Base-by-base conservation (phyloP, 441 rosid genomes). In the Daphne laureola region DNA sequence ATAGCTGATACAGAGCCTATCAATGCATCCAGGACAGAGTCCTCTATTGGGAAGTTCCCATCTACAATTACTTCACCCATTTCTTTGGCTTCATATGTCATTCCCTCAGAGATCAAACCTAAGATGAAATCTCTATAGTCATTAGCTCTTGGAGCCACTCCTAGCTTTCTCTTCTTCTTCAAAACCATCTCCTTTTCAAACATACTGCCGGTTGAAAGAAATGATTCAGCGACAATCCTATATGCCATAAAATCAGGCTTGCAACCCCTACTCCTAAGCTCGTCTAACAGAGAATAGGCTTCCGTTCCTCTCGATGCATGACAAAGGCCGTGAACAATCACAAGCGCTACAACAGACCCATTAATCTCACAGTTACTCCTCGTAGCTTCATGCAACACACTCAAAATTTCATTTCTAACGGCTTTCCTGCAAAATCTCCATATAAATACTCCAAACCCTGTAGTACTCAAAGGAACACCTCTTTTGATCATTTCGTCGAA, bases 161-260 rank as follows among this genome's bases (percentile, higher is more conserved):
- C 95, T 11, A 91, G 75, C 73, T 91, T 91, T 66, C 89, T 75
- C 79, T 91, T 88, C 84, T 80, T 85, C 84, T 86, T 88, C 59
- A 88, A 58, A 15, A 82, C 73, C 43, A 54, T 63, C 48, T 80
- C 76, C 62, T 79, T 80, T 67, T 81, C 89, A 36, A 73, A 74
- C 53, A 75, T 70, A 70, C 67, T 67, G 7, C 73, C 84, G 12
- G 50, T 61, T 31, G 17, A 26, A 14, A 77, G 74, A 70, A 81
- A 84, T 8, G 80, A 83, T 71, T 91, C 96, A 3, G 86, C 87
- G 27, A 88, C 76, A 58, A 86, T 63, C 63, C 98, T 76, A 67
- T 91, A 91, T 0, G 96, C 93, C 67, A 86, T 73, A 67, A 88
- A 91, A 77, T 88, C 98, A 41, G 96, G 95, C 55, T 88, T 91